These are phyloP conservation scores for Eucalyptus cloeziana DNA, from an alignment of 345 rosid genomes.

Conservation along the genomic window DNA sequence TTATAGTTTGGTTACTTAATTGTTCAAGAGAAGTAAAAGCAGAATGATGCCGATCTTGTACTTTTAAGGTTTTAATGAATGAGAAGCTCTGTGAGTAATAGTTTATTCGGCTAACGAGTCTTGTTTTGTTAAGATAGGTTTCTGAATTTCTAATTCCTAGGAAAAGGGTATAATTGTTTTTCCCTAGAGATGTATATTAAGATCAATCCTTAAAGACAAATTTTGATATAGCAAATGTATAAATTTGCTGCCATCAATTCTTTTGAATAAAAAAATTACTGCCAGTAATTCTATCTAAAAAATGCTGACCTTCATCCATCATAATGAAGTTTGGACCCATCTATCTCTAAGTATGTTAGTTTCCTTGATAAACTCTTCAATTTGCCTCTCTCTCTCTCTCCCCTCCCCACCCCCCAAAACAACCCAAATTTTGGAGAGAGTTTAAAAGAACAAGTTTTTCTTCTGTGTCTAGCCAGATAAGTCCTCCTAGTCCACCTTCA, in stretches of 20 bases:
- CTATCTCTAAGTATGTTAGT: background rate
- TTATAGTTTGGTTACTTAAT: background rate
- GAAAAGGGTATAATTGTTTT: background rate
- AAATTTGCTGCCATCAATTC: background rate
- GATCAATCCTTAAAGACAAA: background rate
- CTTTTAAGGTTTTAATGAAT: background rate
- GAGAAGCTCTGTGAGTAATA: background rate
- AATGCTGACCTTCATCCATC: background rate
- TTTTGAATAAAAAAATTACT: background rate
- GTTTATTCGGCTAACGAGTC: background rate
- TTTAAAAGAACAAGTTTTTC: background rate
- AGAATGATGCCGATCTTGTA: background rate
- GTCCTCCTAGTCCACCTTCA: background rate
- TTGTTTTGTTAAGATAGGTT: background rate
- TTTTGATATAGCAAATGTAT: background rate
- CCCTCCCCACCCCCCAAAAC: accelerated
- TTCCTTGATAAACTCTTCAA: background rate
- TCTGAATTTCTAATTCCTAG: background rate
- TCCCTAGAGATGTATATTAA: background rate
- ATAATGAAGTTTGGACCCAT: background rate
- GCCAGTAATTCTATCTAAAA: background rate
- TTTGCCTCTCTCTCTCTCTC: background rate
- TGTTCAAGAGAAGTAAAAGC: background rate
- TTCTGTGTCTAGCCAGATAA: background rate
- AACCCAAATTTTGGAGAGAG: background rate